Conservation (phyloP, 2,329 filamentous ascomycete genomes). For the Hirsutella rhossiliensis region DNA sequence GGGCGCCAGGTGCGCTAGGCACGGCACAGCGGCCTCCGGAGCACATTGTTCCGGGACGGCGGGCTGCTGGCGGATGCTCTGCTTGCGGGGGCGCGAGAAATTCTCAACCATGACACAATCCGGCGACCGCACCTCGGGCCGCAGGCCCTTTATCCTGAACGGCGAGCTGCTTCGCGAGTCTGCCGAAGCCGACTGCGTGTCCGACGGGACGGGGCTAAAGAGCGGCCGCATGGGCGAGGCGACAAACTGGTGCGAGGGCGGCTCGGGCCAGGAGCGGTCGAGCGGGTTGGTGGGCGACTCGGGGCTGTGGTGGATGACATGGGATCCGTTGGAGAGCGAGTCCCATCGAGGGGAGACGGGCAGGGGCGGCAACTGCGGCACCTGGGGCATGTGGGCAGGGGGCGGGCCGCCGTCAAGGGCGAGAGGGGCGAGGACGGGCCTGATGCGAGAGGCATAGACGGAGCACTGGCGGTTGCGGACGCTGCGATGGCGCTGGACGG, state of each 20-base stretch:
- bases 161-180: constrained; percentile 13
- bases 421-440: constrained; percentile 6
- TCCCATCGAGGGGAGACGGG: constrained; percentile 34
- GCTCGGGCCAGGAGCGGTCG: constrained; percentile 2
- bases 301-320: constrained; percentile 8
- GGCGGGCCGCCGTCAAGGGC: background rate
- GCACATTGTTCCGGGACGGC: constrained; percentile 6
- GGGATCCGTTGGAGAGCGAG: constrained; percentile 17
- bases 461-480: constrained; percentile 9
- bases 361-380: constrained; percentile 14
- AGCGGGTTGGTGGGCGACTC: background rate
- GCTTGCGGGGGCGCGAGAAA: constrained; percentile 47
- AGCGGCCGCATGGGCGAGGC: background rate
- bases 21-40: constrained; percentile 19
- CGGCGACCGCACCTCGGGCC: constrained; percentile 20
- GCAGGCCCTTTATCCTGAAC: constrained; percentile 18
- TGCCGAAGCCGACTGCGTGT: background rate
- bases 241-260: background rate
- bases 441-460: constrained; percentile 11
- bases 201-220: background rate
- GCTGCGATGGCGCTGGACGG: constrained; percentile 5
- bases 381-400: background rate
- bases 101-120: constrained; percentile 34
- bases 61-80: constrained; percentile 35
- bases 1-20: constrained; percentile 14